Evolutionary conservation across 164 flowering plant species (phyloP), one percentile per base, ranked within the genome.

Genomic region (Vitis riparia): DNA sequence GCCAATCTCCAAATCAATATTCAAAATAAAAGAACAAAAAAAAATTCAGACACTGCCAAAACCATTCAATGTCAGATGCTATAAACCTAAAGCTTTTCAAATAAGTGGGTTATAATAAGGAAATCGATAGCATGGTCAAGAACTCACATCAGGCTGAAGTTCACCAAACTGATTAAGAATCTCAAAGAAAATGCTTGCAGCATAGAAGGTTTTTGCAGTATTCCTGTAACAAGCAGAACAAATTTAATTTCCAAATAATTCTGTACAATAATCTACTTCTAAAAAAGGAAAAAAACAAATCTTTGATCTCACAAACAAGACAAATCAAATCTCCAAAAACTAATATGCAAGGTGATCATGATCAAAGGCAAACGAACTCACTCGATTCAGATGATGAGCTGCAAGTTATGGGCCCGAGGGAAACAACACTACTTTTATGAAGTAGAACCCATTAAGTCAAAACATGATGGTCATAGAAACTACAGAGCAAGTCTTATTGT

Each of bases 161-260:
- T 85, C 85, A 68, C 99, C 99, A 80, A 93, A 95, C 81, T 93
- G 99, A 72, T 82, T 90, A 51, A 95, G 78, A 70, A 93, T 90
- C 86, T 95, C 99, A 83, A 90, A 93, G 82, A 95, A 95, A 70
- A 95, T 90, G 84, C 99, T 95, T 30, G 99, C 99, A 51, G 99
- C 99, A 83, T 95, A 95, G 71, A 95, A 95, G 11, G 98, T 91
- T 79, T 93, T 95, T 51, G 98, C 99, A 62, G 98, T 94, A 77
- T 79, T 91, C 86, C 99, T 94, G 87, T 5, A 72, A 66, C 57
- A 77, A 69, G 30, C 17, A 50, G 60, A 74, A 69, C 2, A 71
- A 30, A 68, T 58, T 62, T 47, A 51, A n/a, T 47, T 4, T 27
- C 17, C 11, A 65, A 51, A 17, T 27, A 10, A 47, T 60, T 17